Conservation (phyloP, 345 rosid genomes). For the Eucalyptus coolabah region DNA sequence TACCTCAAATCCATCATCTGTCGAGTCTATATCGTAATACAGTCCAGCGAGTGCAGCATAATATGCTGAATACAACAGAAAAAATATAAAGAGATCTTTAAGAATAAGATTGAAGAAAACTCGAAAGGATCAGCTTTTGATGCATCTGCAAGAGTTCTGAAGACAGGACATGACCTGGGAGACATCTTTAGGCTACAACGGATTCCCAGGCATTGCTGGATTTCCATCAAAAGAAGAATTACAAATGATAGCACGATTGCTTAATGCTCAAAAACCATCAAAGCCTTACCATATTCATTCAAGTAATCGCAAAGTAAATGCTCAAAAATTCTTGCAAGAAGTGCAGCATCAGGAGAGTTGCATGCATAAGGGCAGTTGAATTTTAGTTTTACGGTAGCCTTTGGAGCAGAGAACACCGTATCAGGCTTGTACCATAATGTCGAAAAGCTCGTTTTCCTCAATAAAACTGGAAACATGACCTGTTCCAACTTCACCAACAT, state of each 20-base stretch:
- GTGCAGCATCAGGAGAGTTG: conserved; percentile 62
- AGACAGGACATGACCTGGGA: background rate
- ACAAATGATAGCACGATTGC: background rate
- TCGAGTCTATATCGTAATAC: conserved; percentile 27
- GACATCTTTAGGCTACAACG: background rate
- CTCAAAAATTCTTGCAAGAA: conserved; percentile 58
- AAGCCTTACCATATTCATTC: conserved; percentile 78
- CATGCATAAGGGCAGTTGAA: conserved; percentile 66
- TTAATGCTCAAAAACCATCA: background rate
- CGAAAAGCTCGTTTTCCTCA: conserved; percentile 50
- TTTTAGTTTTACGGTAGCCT: conserved; percentile 60
- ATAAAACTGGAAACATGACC: conserved; percentile 44
- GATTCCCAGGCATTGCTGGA: background rate
- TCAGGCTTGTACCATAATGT: conserved; percentile 82
- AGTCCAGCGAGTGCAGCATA: conserved; percentile 85
- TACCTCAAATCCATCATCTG: conserved; percentile 70
- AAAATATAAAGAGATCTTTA: background rate
- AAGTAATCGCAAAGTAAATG: conserved; percentile 64
- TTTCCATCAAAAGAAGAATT: background rate
- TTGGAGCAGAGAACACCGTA: conserved; percentile 57
- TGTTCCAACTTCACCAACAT: conserved; percentile 13
- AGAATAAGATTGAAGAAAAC: background rate
- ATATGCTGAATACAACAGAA: conserved; percentile 40
- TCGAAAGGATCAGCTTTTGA: background rate
- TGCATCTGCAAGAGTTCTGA: background rate